Evolutionary conservation across 352 stramenopile species (phyloP), one percentile per base, ranked within the genome.

Genomic region (Phytopythium delawarense): DNA sequence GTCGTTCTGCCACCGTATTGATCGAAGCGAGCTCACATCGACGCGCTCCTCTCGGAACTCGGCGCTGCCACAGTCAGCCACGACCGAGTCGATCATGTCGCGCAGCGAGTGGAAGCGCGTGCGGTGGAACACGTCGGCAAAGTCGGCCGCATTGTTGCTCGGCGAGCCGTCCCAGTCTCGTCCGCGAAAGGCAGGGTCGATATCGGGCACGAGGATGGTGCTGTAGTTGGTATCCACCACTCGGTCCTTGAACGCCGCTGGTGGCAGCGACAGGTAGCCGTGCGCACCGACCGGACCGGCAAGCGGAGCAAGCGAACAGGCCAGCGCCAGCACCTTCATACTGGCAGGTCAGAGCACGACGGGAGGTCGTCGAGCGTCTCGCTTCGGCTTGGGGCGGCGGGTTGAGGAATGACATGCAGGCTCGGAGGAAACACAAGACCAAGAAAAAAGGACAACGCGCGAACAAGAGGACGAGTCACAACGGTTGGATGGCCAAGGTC

Each of bases 1-100:
- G 57, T 81, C 71, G 45, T 86, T 81, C 64, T 81, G 72, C 72
- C 72, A 86, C 60, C 61, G 75, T 62, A 84, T 80, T 6, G 60
- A 69, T 40, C 50, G 74, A 23, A 76, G 28, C 23, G 42, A 48
- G 35, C 61, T 78, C 49, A 85, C 76, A 39, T 85, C 67, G 1
- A 82, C 61, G 2, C 66, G 40, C 7, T 61, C 16, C 20, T 37
- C 55, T 7, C 54, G 68, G 7, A 65, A 25, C 8, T 25, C 35
- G 0, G 71, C 70, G 21, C 67, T 74, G 21, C 63, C 69, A 32
- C 74, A 85, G 34, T 59, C 59, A 1, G 65, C 45, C 1, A 62
- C 69, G 11, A 46, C 61, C 25, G 60, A 64, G 61, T 86, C 77
- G 51, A 84, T 59, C 40, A 86, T 61, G 2, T 51, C 70, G 16